Percentiles rank a stretch among this genome's conserved stretches.
Conservation (phyloP, 192 early-diverging fungal genomes). For the Backusella tarrabulga region DNA sequence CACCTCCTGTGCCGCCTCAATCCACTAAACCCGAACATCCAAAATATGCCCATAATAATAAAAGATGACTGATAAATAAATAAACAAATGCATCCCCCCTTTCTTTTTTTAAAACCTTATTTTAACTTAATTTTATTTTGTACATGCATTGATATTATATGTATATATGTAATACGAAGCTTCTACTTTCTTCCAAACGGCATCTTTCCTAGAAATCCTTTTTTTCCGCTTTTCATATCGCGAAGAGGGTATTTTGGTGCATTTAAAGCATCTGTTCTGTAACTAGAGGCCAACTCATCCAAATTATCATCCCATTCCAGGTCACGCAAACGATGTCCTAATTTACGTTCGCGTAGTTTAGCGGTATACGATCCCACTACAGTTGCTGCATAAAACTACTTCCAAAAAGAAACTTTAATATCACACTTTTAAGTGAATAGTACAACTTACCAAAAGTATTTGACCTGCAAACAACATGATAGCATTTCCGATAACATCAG, state of each 20-base stretch:
- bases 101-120: background rate
- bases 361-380: slow-evolving; percentile 22
- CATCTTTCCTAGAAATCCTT: background rate
- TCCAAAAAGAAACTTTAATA: background rate
- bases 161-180: background rate
- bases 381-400: slow-evolving; percentile 29
- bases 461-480: slow-evolving; percentile 30
- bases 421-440: background rate
- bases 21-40: background rate
- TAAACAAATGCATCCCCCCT: background rate
- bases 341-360: slow-evolving; percentile 22
- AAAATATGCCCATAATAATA: slow-evolving; percentile 1
- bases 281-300: slow-evolving; percentile 17
- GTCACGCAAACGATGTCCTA: slow-evolving; percentile 35
- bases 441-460: slow-evolving; percentile 27
- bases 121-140: background rate
- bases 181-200: slow-evolving; percentile 9
- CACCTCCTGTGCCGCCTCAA: background rate
- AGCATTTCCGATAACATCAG: slow-evolving; percentile 25
- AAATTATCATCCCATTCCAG: slow-evolving; percentile 31
- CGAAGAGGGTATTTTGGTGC: slow-evolving; percentile 33
- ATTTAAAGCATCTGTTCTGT: slow-evolving; percentile 20
- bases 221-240: slow-evolving; percentile 10
- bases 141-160: background rate
- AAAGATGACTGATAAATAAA: background rate